Conservation (phyloP, 352 stramenopile genomes). For the Phytophthora podocarpi region DNA sequence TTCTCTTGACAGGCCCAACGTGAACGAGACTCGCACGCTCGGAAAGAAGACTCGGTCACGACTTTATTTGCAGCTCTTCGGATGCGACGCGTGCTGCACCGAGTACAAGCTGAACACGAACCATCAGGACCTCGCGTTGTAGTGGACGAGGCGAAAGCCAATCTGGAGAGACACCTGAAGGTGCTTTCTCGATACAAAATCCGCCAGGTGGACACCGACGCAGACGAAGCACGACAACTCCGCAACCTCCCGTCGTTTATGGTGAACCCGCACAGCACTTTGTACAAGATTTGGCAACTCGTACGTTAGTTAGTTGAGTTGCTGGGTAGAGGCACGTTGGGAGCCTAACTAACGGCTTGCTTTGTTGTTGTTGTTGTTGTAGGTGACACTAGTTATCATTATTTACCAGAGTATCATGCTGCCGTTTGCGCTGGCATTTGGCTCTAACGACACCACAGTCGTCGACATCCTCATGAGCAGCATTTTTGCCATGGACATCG, state of each 20-base stretch:
- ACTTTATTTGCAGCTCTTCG: conserved; percentile 68
- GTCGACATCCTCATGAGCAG: conserved; percentile 67
- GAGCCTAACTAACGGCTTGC: too few relatives aligned
- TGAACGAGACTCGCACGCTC: neutral
- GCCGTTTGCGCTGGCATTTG: conserved; percentile 70
- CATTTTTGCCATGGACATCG: conserved; percentile 74
- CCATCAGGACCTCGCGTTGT: conserved; percentile 13
- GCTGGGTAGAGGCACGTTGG: too few relatives aligned
- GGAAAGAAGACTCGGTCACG: conserved; percentile 41
- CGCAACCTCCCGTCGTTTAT: conserved; percentile 56
- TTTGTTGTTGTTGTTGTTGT: neutral
- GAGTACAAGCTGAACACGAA: conserved; percentile 29
- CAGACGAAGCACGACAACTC: conserved; percentile 39
- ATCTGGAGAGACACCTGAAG: conserved; percentile 71
- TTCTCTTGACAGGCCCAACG: neutral
- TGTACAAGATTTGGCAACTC: conserved; percentile 83
- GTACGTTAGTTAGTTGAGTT: conserved; percentile 30
- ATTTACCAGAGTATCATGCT: conserved; percentile 82
- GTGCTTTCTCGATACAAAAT: conserved; percentile 82
- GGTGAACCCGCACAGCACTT: conserved; percentile 67
- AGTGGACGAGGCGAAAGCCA: conserved; percentile 53
- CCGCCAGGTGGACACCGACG: conserved; percentile 52
- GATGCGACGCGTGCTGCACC: conserved; percentile 57
- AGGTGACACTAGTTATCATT: conserved; percentile 74
- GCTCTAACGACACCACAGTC: conserved; percentile 45